phyloP scores from a whole-genome alignment of 176 grass and related monocot species.

The Cenchrus americanus region DNA sequence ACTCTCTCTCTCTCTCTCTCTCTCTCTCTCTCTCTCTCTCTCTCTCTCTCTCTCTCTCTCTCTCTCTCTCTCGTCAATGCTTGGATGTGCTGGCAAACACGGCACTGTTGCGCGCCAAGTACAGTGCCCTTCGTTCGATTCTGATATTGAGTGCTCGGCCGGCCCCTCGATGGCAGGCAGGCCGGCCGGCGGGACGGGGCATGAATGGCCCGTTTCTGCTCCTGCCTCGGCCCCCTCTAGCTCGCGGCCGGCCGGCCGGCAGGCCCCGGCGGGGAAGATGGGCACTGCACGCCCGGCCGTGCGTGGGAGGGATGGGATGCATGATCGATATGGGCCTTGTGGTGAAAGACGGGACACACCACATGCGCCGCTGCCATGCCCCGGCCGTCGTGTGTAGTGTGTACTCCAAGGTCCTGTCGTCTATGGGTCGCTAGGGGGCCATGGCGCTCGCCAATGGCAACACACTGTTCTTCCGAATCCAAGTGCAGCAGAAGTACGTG shows the following conservation, averaged over 20 bases:
- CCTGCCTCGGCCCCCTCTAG: neutral
- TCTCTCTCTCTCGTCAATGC: no score
- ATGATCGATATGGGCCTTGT: neutral
- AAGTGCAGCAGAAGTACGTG: no score
- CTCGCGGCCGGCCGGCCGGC: neutral
- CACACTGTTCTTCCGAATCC: no score
- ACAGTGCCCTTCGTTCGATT: neutral
- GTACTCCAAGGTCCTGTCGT: no score
- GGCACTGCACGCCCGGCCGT: neutral
- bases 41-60: no score
- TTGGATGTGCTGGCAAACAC: neutral
- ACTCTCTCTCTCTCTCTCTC: no score
- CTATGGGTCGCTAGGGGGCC: no score
- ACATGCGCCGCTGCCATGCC: conserved; percentile 21
- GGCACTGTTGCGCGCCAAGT: neutral
- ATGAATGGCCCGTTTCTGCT: conserved; percentile 12
- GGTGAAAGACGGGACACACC: neutral
- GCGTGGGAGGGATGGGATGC: neutral
- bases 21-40: no score
- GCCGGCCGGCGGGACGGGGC: neutral
- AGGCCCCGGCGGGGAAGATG: neutral
- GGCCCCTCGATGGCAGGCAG: neutral
- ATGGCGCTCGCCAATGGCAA: no score
- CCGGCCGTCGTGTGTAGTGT: no score
- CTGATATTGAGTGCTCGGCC: neutral